Conservation (phyloP, 1,284 basidiomycete species). For the Pseudomicrostroma phylloplanum region DNA sequence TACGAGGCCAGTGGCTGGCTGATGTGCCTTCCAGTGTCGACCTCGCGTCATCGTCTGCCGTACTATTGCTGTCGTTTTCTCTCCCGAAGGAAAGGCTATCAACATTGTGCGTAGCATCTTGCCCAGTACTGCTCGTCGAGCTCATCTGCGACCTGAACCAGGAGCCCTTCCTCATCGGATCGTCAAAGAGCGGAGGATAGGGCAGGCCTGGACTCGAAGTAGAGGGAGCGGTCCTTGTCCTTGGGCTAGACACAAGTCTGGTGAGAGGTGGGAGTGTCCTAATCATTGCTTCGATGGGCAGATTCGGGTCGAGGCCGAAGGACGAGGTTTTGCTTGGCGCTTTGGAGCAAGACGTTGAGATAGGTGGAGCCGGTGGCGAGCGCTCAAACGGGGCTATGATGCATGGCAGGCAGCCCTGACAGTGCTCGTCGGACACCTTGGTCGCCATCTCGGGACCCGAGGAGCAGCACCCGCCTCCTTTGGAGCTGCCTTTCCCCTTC, state of each 20-base stretch:
- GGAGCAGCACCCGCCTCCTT: neutral
- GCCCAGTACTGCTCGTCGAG: neutral
- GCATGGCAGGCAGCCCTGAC: neutral
- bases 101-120: too few relatives aligned
- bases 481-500: neutral
- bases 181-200: neutral
- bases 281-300: neutral
- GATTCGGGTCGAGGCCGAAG: neutral
- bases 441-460: neutral
- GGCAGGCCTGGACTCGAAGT: neutral
- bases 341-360: neutral
- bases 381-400: slow-evolving; percentile 4
- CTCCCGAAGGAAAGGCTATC: too few relatives aligned
- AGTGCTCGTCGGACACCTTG: neutral
- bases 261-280: neutral
- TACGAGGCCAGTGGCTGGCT: too few relatives aligned
- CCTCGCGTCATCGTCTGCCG: too few relatives aligned
- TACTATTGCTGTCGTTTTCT: too few relatives aligned
- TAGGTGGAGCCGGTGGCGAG: neutral
- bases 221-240: neutral
- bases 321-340: neutral
- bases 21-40: too few relatives aligned
- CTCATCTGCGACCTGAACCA: slow-evolving; percentile 1
- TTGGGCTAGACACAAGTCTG: neutral
- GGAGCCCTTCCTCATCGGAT: neutral